A percentile compares a stretch with the other conserved stretches of the same genome.
Conservation (phyloP, 2,329 filamentous ascomycete genomes). For the Geoglossum cookeanum region DNA sequence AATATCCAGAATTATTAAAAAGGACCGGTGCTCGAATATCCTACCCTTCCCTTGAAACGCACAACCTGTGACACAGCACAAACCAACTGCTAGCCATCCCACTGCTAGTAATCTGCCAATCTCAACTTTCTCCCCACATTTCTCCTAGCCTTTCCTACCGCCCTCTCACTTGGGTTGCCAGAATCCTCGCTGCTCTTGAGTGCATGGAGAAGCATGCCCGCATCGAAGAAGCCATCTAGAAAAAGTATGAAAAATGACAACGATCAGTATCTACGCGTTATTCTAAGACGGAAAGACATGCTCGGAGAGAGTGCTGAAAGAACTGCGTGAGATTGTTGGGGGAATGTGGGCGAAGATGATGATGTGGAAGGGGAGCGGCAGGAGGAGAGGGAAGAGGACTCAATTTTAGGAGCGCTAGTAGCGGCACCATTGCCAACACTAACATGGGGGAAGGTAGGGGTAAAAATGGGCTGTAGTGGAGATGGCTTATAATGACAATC, state of each 20-base stretch:
- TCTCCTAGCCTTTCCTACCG: conserved; percentile 37
- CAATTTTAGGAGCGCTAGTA: neutral
- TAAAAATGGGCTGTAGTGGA: neutral
- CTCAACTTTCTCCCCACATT: conserved; percentile 57
- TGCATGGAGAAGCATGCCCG: conserved; percentile 80
- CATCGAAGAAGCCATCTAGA: conserved; percentile 90
- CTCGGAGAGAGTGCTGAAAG: conserved; percentile 5
- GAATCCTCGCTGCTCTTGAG: conserved; percentile 51
- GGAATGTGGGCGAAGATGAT: conserved; percentile 1
- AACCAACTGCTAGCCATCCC: neutral
- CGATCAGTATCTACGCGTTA: conserved; percentile 1
- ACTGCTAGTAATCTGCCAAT: conserved; percentile 43
- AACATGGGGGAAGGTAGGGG: neutral
- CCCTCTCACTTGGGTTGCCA: conserved; percentile 33
- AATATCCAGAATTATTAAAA: no score
- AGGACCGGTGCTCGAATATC: no score
- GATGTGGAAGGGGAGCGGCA: neutral
- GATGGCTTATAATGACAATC: neutral
- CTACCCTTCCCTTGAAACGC: no score
- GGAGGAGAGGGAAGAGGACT: neutral
- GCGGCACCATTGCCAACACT: conserved; percentile 15
- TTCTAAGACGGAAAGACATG: neutral
- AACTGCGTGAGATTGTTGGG: conserved; percentile 8
- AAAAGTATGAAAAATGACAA: neutral
- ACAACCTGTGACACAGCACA: no score